Percentiles rank a stretch among this genome's conserved stretches.
These are phyloP conservation scores for Vitis rotundifolia DNA, from an alignment of 164 flowering plant species.

Conservation along the genomic window DNA sequence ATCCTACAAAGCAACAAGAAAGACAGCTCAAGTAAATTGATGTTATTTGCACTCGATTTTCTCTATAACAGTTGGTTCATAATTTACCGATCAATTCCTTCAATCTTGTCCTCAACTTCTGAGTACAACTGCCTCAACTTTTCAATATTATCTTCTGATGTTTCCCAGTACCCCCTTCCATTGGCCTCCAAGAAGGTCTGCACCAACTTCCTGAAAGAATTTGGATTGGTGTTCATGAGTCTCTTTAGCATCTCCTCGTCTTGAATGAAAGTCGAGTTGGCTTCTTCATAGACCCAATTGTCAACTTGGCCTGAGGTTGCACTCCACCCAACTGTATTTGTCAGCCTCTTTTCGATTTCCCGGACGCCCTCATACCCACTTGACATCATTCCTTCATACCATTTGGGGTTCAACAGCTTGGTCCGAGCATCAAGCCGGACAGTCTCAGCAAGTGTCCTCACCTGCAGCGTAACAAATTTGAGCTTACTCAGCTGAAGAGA, in stretches of 20 bases:
- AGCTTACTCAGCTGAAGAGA: neutral
- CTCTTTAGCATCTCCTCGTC: constrained; percentile 89
- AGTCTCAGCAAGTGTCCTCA: constrained; percentile 89
- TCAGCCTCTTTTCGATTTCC: constrained; percentile 92
- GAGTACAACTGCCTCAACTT: constrained; percentile 82
- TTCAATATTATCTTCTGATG: constrained; percentile 83
- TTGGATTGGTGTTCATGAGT: constrained; percentile 91
- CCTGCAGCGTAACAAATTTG: constrained; percentile 34
- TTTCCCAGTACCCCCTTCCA: constrained; percentile 99
- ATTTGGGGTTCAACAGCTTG: constrained; percentile 92
- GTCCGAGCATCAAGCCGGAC: constrained; percentile 96
- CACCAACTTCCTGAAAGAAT: constrained; percentile 91
- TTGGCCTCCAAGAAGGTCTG: constrained; percentile 98
- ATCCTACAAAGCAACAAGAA: neutral
- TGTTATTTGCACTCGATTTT: constrained; percentile 5
- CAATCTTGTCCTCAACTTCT: constrained; percentile 98
- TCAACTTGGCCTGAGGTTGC: constrained; percentile 98
- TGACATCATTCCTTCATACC: constrained; percentile 98
- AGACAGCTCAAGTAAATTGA: constrained; percentile 4
- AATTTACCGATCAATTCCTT: constrained; percentile 82
- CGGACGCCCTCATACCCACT: constrained; percentile 97
- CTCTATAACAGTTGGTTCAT: neutral
- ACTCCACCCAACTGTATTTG: constrained; percentile 99
- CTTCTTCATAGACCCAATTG: constrained; percentile 99
- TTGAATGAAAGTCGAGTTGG: constrained; percentile 87